These are phyloP conservation scores for Brassica incana DNA, from an alignment of 345 rosid genomes.

Conservation along the genomic window DNA sequence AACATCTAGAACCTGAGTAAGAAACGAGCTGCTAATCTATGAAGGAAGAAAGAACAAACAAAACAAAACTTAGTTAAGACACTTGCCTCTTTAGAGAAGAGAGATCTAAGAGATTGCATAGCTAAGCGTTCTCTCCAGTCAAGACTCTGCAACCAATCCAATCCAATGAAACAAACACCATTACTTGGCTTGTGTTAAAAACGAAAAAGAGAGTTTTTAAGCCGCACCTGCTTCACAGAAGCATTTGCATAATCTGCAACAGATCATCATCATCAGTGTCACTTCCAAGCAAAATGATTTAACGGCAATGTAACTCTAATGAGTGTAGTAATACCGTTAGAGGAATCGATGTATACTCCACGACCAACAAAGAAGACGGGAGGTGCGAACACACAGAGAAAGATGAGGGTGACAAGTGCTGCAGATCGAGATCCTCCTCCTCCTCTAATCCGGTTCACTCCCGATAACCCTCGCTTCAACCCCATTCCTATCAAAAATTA, in stretches of 20 bases:
- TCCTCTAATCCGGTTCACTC: constrained; percentile 45
- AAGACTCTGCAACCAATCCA: constrained; percentile 48
- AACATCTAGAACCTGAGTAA: constrained; percentile 70
- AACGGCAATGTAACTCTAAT: neutral
- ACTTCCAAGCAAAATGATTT: neutral
- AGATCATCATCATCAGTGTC: neutral
- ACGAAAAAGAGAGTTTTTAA: neutral
- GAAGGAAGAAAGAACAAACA: neutral
- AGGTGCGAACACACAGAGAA: constrained; percentile 65
- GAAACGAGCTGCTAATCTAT: neutral
- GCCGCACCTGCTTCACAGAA: constrained; percentile 49
- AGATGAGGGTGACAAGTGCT: constrained; percentile 43
- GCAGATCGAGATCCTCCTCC: constrained; percentile 66
- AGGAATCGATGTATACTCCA: constrained; percentile 50
- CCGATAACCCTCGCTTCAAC: constrained; percentile 62
- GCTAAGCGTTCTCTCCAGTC: constrained; percentile 89
- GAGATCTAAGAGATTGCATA: constrained; percentile 57
- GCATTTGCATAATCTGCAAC: constrained; percentile 57
- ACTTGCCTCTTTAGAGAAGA: constrained; percentile 82
- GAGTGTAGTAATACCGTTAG: constrained; percentile 43
- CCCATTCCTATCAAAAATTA: constrained; percentile 53
- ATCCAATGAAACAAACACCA: constrained; percentile 5
- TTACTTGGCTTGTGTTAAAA: neutral
- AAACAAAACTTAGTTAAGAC: constrained; percentile 28
- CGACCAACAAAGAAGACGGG: constrained; percentile 69